Percentiles rank a stretch among this genome's conserved stretches.
phyloP scores from a whole-genome alignment of 192 early-diverging fungal species.

The Dimargaris verticillata region DNA sequence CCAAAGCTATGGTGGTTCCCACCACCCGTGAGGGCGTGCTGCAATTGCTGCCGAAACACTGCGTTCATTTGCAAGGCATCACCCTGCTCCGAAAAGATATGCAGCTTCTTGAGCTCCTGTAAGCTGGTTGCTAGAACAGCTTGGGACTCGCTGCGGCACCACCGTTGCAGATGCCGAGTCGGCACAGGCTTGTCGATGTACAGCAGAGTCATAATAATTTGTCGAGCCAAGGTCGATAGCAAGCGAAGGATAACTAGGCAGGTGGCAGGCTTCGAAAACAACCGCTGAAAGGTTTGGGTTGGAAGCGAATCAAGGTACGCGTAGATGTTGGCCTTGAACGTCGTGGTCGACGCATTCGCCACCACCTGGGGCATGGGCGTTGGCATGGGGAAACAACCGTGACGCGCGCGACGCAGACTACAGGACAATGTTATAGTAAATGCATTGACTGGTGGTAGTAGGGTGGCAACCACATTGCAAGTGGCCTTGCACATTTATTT shows the following conservation, averaged over 20 bases:
- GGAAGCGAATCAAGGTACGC: conserved; percentile 70
- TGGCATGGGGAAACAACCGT: no score
- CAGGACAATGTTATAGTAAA: no score
- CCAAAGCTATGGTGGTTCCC: conserved; percentile 81
- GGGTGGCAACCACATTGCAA: no score
- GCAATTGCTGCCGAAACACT: conserved; percentile 47
- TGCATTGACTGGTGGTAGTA: no score
- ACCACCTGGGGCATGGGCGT: no score
- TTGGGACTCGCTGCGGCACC: conserved; percentile 29
- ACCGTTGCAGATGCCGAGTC: conserved; percentile 42
- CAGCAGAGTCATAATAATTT: conserved; percentile 77
- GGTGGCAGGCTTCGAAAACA: conserved; percentile 82
- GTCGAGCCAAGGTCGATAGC: conserved; percentile 69
- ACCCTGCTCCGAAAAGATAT: conserved; percentile 42
- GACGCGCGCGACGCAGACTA: no score
- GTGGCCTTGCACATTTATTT: no score
- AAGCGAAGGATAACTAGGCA: conserved; percentile 85
- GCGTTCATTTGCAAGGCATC: conserved; percentile 40
- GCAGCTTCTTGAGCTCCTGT: conserved; percentile 48
- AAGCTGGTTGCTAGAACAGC: conserved; percentile 46
- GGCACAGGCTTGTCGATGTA: conserved; percentile 48
- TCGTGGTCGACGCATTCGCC: neutral
- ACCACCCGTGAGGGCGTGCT: conserved; percentile 56
- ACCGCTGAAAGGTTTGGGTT: conserved; percentile 46
- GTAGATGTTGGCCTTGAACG: conserved; percentile 57